A percentile compares a stretch with the other conserved stretches of the same genome.
Conservation (phyloP, 495 filamentous ascomycete genomes). For the Pseudoneurospora amorphoporcata region DNA sequence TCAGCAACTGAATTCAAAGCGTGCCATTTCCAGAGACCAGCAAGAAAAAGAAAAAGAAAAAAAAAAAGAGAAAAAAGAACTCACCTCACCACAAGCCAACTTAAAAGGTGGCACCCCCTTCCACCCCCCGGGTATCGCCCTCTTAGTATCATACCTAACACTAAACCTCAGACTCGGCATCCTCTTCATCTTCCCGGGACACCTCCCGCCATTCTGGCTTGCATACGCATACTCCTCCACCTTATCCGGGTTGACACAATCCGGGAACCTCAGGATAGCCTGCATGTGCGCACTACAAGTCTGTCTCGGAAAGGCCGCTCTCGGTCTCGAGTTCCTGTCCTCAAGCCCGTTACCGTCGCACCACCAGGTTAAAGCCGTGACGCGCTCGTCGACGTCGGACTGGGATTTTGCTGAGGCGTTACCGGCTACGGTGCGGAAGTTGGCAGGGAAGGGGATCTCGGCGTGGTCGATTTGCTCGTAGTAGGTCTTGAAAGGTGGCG, state of each 20-base stretch:
- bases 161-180: conserved; percentile 25
- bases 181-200: conserved; percentile 21
- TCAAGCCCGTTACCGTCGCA: conserved; percentile 28
- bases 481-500: conserved; percentile 30
- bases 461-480: conserved; percentile 73
- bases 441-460: conserved; percentile 64
- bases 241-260: conserved; percentile 25
- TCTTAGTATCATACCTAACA: conserved; percentile 21
- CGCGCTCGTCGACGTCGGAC: conserved; percentile 23
- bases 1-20: neutral
- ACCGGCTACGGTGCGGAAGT: conserved; percentile 28
- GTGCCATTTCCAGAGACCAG: neutral
- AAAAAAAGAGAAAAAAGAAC: neutral
- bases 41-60: too few species aligned
- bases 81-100: conserved; percentile 25
- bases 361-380: conserved; percentile 28
- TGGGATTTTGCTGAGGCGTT: conserved; percentile 24
- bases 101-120: conserved; percentile 24
- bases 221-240: conserved; percentile 25
- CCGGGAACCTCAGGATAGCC: conserved; percentile 25
- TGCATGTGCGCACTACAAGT: conserved; percentile 28
- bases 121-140: conserved; percentile 23
- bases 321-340: conserved; percentile 20
- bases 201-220: conserved; percentile 19
- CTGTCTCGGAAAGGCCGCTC: conserved; percentile 21